Base-by-base conservation (phyloP, 1,284 basidiomycete species). In the Trametes sp. region DNA sequence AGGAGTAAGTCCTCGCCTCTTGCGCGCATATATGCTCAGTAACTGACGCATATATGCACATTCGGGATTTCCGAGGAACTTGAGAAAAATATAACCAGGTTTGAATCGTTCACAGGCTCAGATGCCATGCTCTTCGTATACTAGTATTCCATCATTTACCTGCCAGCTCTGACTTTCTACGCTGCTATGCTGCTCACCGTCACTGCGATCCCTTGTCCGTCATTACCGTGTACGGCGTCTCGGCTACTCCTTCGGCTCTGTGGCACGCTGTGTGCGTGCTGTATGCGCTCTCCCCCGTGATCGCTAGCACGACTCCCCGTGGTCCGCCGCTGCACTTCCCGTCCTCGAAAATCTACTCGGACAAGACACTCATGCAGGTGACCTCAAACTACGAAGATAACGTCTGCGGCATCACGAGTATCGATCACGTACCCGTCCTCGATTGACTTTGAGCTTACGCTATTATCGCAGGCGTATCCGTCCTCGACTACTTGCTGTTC, bases 251-350 rank as follows among this genome's bases (percentile, higher is more conserved):
- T 64, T 67, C 74, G 10, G 72, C 68, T 6, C 68, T 87, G 7
- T 87, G 83, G 81, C 82, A 84, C 57, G 73, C 81, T 5, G 76
- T 81, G 2, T 73, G 88, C 5, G 75, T 75, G 0, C 75, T 90
- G 7, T 87, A 89, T 65, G 66, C 81, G 21, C 58, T 83, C n/a
- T 77, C 82, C 0, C 78, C 81, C 56, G 58, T 82, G 28, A 67
- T 90, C 31, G 79, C 84, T 9, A 80, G 85, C 51, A 87, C 83
- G 1, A 89, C 87, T 4, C 89, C 88, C 3, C 81, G 85, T 41
- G 93, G 93, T 0, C 95, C 95, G 0, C 76, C 82, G 4, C 78
- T 95, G 28, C 86, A 93, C 72, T 92, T 87, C 68, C 90, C 91
- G 0, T 80, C 87, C 8, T 81, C 85, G 50, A 80, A 80, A 14